A percentile compares a stretch with the other conserved stretches of the same genome.
Evolutionary conservation across 768 basidiomycete species (phyloP).

Genomic region (Leccinum disarticulatum): DNA sequence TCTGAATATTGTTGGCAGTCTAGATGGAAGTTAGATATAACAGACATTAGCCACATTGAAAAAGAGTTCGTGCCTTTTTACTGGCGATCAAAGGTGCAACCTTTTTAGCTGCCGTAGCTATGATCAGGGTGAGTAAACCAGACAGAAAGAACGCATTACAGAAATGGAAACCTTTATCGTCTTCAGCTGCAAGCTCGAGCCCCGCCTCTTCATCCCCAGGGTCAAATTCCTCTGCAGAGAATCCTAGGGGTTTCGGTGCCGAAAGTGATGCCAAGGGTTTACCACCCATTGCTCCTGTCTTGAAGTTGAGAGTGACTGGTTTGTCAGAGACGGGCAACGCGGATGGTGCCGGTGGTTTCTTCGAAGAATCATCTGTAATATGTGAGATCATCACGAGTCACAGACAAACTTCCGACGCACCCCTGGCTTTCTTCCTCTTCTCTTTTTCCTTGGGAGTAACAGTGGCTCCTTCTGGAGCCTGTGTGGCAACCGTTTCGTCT

Average conservation of each 20-base stretch:
- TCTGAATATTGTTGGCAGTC: conserved; percentile 88
- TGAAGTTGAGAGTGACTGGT: conserved; percentile 78
- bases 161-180: conserved; percentile 39
- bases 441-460: conserved; percentile 61
- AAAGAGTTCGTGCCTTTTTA: conserved; percentile 61
- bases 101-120: conserved; percentile 57
- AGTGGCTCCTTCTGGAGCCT: conserved; percentile 29
- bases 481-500: conserved; percentile 46
- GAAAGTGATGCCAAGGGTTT: conserved; percentile 25
- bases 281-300: conserved; percentile 33
- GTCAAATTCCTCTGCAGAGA: conserved; percentile 62
- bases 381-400: conserved; percentile 12
- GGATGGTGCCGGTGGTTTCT: conserved; percentile 56
- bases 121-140: conserved; percentile 9
- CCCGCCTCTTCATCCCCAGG: conserved; percentile 42
- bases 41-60: background rate
- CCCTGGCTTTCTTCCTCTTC: conserved; percentile 55
- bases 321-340: conserved; percentile 73
- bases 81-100: conserved; percentile 82
- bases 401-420: conserved; percentile 28
- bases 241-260: conserved; percentile 49
- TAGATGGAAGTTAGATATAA: conserved; percentile 33
- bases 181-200: conserved; percentile 44
- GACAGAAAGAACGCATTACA: background rate
- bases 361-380: conserved; percentile 34